These are phyloP conservation scores for Venturia aucupariae DNA, from an alignment of 2,329 filamentous ascomycete species.

Conservation along the genomic window DNA sequence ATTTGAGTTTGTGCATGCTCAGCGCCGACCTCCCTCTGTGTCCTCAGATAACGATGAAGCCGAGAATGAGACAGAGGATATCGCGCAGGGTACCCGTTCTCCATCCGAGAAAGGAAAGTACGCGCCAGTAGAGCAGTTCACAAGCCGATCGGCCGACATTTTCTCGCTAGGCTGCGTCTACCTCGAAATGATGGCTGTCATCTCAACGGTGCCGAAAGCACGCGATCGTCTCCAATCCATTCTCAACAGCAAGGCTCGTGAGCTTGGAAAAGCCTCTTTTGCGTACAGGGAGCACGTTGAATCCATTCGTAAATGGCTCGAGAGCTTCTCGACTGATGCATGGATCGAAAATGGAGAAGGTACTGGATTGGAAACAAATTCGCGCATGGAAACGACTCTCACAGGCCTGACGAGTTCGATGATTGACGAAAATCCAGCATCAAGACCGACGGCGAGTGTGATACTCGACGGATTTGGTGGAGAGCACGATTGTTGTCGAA, in stretches of 20 bases:
- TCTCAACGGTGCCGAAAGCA: background rate
- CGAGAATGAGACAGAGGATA: background rate
- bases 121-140: background rate
- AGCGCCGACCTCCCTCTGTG: background rate
- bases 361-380: background rate
- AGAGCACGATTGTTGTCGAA: background rate
- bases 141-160: background rate
- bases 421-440: background rate
- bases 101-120: background rate
- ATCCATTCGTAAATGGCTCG: background rate
- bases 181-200: constrained; percentile 6
- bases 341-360: background rate
- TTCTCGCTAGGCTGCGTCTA: constrained; percentile 8
- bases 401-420: background rate
- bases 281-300: background rate
- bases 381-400: background rate
- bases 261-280: background rate
- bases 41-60: background rate
- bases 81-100: background rate
- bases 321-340: background rate
- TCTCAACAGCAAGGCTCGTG: background rate
- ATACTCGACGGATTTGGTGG: background rate
- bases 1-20: background rate
- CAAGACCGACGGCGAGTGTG: background rate
- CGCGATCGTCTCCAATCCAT: background rate